phyloP scores from a whole-genome alignment of 2,329 filamentous ascomycete species.

The Helminthosporium solani region DNA sequence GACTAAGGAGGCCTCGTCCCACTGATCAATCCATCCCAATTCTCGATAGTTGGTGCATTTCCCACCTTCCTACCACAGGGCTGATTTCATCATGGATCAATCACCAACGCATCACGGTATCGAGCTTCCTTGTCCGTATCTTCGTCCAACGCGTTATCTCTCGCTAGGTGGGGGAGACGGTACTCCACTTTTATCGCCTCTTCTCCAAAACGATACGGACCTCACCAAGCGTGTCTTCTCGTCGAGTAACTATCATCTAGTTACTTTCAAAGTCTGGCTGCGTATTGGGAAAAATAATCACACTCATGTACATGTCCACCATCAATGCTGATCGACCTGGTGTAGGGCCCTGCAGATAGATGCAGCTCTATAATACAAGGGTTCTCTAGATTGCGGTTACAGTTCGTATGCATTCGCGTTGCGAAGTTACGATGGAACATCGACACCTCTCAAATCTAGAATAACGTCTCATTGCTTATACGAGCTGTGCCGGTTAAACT shows the following conservation, averaged over 20 bases:
- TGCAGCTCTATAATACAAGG: slow-evolving; percentile 7
- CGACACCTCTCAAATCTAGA: background rate
- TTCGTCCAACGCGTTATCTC: too few species aligned
- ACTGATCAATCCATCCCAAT: too few species aligned
- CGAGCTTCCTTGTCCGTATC: background rate
- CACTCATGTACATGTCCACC: slow-evolving; percentile 15
- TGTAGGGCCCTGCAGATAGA: slow-evolving; percentile 13
- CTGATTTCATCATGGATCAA: background rate
- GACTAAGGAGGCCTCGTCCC: background rate
- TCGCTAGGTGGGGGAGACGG: too few species aligned
- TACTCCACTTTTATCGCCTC: too few species aligned
- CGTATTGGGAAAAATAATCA: background rate
- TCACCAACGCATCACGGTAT: background rate
- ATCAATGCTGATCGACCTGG: slow-evolving; percentile 5
- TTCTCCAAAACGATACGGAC: background rate
- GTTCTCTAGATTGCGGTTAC: slow-evolving; percentile 20
- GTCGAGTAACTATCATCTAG: background rate
- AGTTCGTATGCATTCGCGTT: slow-evolving; percentile 12
- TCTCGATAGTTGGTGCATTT: background rate
- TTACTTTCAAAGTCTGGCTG: background rate
- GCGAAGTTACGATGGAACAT: slow-evolving; percentile 15
- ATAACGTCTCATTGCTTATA: slow-evolving; percentile 3
- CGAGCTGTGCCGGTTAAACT: slow-evolving; percentile 18
- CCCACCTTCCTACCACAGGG: background rate
- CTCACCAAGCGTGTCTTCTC: background rate